Conservation (phyloP, 768 basidiomycete species). For the Podaxis mareebaensis region DNA sequence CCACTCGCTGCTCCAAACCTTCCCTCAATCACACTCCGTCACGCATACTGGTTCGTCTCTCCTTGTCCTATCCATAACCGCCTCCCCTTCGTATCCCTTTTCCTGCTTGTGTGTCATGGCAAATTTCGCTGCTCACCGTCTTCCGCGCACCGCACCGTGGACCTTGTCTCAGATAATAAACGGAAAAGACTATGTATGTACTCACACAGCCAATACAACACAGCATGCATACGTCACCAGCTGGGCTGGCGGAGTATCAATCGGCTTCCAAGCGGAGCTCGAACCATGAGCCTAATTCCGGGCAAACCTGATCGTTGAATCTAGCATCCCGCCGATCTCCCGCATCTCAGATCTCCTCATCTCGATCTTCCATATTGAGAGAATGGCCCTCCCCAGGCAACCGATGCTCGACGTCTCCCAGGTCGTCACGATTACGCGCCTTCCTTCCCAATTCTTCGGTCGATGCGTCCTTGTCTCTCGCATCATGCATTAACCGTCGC, state of each 20-base stretch:
- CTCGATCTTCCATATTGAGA: not conserved
- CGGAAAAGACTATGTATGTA: not conserved
- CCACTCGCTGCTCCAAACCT: not conserved
- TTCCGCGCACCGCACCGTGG: not conserved
- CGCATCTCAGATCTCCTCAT: conserved; percentile 10
- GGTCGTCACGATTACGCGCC: no score
- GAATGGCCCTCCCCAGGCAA: no score
- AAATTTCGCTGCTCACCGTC: not conserved
- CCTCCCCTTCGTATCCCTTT: not conserved
- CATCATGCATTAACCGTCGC: no score
- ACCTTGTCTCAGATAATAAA: not conserved
- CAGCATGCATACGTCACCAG: not conserved
- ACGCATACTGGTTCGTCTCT: conserved; percentile 8
- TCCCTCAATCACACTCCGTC: not conserved
- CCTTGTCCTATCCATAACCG: not conserved
- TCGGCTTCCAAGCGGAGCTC: not conserved
- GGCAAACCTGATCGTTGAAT: conserved; percentile 2
- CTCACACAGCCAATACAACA: not conserved
- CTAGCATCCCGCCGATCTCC: conserved; percentile 11
- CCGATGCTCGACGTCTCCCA: no score
- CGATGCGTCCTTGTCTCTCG: no score
- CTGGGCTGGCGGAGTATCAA: not conserved
- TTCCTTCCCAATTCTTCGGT: no score
- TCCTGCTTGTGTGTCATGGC: not conserved
- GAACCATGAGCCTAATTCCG: not conserved